A percentile compares a stretch with the other conserved stretches of the same genome.
phyloP scores from a whole-genome alignment of 2,329 filamentous ascomycete species.

The Alternaria consortialis region DNA sequence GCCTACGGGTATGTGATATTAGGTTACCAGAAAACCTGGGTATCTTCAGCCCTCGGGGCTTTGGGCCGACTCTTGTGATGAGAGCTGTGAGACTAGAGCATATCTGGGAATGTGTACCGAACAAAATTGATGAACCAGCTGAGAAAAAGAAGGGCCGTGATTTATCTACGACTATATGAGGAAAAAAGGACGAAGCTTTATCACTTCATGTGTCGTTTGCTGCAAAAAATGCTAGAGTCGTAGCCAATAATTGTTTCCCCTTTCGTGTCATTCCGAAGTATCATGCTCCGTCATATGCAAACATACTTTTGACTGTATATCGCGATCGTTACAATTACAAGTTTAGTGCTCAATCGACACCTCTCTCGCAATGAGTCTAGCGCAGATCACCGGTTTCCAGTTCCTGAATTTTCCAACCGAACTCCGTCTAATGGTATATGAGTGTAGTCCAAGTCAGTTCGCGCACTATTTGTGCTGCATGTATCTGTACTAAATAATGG shows the following conservation, averaged over 20 bases:
- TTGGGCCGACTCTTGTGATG: not conserved
- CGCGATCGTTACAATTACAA: not conserved
- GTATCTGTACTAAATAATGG: not conserved
- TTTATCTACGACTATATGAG: not conserved
- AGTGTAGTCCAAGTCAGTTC: not conserved
- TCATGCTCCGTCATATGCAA: not conserved
- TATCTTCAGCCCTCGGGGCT: not conserved
- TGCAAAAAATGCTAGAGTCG: not conserved
- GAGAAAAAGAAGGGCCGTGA: not conserved
- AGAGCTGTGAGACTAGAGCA: not conserved
- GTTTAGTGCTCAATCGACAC: not conserved
- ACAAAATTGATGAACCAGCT: not conserved
- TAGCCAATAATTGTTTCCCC: not conserved
- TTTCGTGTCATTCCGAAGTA: not conserved
- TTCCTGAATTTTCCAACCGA: not conserved
- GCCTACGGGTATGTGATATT: not conserved
- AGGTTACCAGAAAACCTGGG: not conserved
- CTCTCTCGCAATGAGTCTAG: not conserved
- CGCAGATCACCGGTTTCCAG: not conserved
- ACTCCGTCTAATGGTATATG: not conserved
- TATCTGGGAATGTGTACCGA: not conserved
- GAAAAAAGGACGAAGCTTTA: not conserved
- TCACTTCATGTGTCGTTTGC: not conserved
- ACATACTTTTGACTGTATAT: not conserved
- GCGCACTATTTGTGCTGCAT: not conserved